Evolutionary conservation across 2,329 filamentous ascomycete genomes (phyloP).

Genomic region (Fusarium haematococcum): DNA sequence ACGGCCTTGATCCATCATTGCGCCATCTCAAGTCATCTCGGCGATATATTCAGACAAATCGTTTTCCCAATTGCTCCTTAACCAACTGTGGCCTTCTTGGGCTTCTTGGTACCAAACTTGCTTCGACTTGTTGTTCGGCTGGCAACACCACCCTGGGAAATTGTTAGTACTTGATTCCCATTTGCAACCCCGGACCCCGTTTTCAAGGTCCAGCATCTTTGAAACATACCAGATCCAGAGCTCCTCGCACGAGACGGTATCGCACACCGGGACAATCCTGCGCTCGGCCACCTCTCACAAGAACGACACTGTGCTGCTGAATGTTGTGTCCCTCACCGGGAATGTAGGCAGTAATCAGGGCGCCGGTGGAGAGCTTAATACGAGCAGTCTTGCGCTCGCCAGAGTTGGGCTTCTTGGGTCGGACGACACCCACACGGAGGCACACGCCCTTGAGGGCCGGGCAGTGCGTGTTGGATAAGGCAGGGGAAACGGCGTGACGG

Average conservation of each 20-base stretch:
- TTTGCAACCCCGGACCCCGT: fast-evolving
- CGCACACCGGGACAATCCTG: conserved; percentile 99
- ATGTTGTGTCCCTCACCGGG: conserved; percentile 98
- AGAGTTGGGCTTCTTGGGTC: conserved; percentile 99
- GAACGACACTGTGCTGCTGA: conserved; percentile 97
- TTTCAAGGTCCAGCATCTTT: background rate
- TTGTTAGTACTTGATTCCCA: conserved; percentile 20
- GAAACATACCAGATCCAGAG: conserved; percentile 86
- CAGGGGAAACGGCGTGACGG: conserved; percentile 89
- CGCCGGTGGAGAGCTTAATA: conserved; percentile 88
- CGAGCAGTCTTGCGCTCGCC: conserved; percentile 96
- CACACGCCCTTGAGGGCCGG: conserved; percentile 96
- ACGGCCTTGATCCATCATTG: conserved; percentile 12
- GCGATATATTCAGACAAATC: background rate
- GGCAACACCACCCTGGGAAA: conserved; percentile 83
- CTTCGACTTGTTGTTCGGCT: conserved; percentile 87
- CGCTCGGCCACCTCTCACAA: conserved; percentile 90
- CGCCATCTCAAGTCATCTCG: background rate
- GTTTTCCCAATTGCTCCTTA: conserved; percentile 33
- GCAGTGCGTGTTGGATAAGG: conserved; percentile 74
- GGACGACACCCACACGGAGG: conserved; percentile 90
- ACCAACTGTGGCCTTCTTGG: conserved; percentile 79
- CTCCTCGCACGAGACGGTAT: conserved; percentile 92
- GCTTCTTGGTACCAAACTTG: conserved; percentile 99
- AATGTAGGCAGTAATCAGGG: conserved; percentile 92